Evolutionary conservation across 208 protist genomes (phyloP).

Genomic region (Strigomonas culicis): DNA sequence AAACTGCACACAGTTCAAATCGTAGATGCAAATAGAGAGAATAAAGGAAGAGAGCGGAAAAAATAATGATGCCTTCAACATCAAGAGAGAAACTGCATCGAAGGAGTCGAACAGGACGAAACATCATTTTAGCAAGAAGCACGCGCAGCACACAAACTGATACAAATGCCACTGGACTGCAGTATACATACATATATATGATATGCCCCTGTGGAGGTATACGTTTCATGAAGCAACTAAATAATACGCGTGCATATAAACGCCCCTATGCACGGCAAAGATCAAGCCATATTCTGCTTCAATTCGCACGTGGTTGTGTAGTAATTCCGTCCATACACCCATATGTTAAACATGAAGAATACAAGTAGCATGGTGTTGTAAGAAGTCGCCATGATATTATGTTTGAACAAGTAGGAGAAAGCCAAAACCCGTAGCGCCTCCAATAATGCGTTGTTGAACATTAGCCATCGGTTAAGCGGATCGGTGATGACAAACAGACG

Average conservation of each 20-base stretch:
- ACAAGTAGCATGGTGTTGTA: constrained; percentile 58
- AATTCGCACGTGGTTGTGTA: constrained; percentile 45
- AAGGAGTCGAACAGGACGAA: too few relatives aligned
- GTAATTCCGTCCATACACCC: constrained; percentile 48
- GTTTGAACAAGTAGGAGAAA: constrained; percentile 32
- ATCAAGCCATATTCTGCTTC: constrained; percentile 24
- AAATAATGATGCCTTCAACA: constrained; percentile 1
- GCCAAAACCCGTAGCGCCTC: constrained; percentile 42
- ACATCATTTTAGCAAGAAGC: too few relatives aligned
- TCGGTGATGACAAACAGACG: constrained; percentile 45
- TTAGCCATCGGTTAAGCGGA: constrained; percentile 51
- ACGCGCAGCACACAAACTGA: too few relatives aligned
- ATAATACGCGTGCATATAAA: neutral
- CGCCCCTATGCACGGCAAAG: neutral
- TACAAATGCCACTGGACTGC: too few relatives aligned
- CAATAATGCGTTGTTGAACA: constrained; percentile 38
- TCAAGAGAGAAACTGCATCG: neutral
- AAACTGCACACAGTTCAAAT: neutral
- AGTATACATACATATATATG: too few relatives aligned
- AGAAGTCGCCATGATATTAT: constrained; percentile 32
- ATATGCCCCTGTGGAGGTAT: too few relatives aligned
- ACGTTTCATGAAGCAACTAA: too few relatives aligned
- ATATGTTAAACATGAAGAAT: constrained; percentile 43
- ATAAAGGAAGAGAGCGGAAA: neutral
- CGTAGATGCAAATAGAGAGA: neutral